phyloP scores from a whole-genome alignment of 73 alveolate species.

The Blepharisma japonicum region DNA sequence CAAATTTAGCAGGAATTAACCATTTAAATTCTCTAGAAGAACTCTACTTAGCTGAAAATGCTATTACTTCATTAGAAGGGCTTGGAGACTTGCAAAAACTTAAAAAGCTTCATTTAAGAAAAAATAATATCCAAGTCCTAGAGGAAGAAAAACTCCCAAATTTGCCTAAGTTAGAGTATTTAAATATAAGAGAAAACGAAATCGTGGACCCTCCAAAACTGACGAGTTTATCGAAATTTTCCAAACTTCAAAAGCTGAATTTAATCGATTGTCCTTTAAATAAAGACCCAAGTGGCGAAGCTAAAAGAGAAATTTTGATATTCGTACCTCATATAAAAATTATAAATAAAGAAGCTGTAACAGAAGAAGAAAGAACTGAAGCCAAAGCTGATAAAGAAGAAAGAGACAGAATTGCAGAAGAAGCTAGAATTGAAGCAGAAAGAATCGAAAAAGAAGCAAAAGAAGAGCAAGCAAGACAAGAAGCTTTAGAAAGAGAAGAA shows the following conservation, averaged over 20 bases:
- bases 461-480: slow-evolving; percentile 43
- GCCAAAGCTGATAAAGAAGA: slow-evolving; percentile 64
- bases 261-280: slow-evolving; percentile 59
- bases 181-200: slow-evolving; percentile 70
- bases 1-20: slow-evolving; percentile 48
- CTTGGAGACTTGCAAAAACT: slow-evolving; percentile 44
- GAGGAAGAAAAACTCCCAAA: slow-evolving; percentile 45
- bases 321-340: slow-evolving; percentile 43
- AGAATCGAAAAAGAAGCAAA: slow-evolving; percentile 46
- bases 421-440: slow-evolving; percentile 41
- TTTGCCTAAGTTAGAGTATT: slow-evolving; percentile 49
- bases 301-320: slow-evolving; percentile 68
- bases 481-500: slow-evolving; percentile 32
- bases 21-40: slow-evolving; percentile 48
- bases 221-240: slow-evolving; percentile 47
- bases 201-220: slow-evolving; percentile 42
- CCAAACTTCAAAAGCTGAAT: slow-evolving; percentile 51
- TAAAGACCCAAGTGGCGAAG: slow-evolving; percentile 51
- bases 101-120: slow-evolving; percentile 58
- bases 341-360: slow-evolving; percentile 53
- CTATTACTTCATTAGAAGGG: slow-evolving; percentile 49
- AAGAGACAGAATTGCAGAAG: slow-evolving; percentile 44
- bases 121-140: slow-evolving; percentile 43
- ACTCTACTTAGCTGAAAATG: slow-evolving; percentile 72
- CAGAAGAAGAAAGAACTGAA: slow-evolving; percentile 56